Evolutionary conservation across 768 basidiomycete genomes (phyloP), one percentile per base, ranked within the genome.

Genomic region (Amanita pseudoporphyria): DNA sequence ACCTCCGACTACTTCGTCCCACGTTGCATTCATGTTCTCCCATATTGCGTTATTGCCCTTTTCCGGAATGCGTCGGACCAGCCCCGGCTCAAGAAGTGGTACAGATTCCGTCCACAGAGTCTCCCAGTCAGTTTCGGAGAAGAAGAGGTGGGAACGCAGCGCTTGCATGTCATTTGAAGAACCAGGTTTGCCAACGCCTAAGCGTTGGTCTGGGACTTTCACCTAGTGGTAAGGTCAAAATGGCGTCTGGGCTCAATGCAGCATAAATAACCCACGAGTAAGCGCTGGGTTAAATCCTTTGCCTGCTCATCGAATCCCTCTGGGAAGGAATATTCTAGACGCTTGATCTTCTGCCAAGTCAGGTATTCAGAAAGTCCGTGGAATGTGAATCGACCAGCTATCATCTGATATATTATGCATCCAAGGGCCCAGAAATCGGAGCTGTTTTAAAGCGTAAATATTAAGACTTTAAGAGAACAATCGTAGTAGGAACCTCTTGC

Each of bases 351-450:
- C 61, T 96, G 85, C 78, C 92, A 94, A 28, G 87, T 96, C 52
- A 96, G 78, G 60, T 94, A 97, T 52, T 97, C 91, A 0, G 93
- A 92, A 5, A 82, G 71, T 3, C 86, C 93, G 54, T 87, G 79
- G 70, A 99, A 99, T 1, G 93, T 88, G 56, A 94, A 94, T 36
- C 79, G 79, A 33, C 94, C 95, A 10, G 86, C 79, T 45, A 97
- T 82, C 74, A 97, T 84, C 64, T 97, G 94, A 66, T 81, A 98
- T 18, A 98, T 66, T 38, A 97, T 84, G 65, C 95, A 97, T 1
- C 93, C 96, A 21, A 96, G 73, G 4, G 93, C 89, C 95, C 95
- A 99, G 9, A 92, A 73, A 64, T 98, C 96, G 35, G 94, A 89
- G 54, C 92, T 94, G 51, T 36, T 49, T 33, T 50, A 36, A 21